Evolutionary conservation across 768 basidiomycete species (phyloP).

Genomic region (Psilocybe sp.): DNA sequence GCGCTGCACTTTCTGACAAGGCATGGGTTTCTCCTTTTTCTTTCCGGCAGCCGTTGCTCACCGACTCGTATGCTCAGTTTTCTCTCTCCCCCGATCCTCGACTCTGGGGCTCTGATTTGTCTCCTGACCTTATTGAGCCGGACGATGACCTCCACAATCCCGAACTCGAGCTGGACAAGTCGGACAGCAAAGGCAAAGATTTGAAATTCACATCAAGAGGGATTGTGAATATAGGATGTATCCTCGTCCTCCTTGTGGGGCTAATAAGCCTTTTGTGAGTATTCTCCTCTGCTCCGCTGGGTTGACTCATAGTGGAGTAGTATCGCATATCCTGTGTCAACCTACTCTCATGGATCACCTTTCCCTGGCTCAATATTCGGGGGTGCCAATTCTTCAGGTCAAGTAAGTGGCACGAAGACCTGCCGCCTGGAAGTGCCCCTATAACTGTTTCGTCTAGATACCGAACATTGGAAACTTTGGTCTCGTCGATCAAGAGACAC

Average conservation of each 20-base stretch:
- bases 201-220: constrained; percentile 59
- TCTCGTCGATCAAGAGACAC: constrained; percentile 59
- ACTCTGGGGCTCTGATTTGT: constrained; percentile 62
- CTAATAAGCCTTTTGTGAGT: constrained; percentile 61
- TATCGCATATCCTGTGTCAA: constrained; percentile 48
- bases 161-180: constrained; percentile 27
- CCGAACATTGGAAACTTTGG: constrained; percentile 60
- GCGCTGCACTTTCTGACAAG: constrained; percentile 40
- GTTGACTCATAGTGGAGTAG: constrained; percentile 18
- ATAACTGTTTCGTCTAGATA: constrained; percentile 36
- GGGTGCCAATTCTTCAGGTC: constrained; percentile 68
- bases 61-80: constrained; percentile 38
- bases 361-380: constrained; percentile 34
- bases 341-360: constrained; percentile 22
- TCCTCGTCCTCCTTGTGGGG: constrained; percentile 47
- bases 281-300: not conserved
- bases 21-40: constrained; percentile 21
- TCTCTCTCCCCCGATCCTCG: constrained; percentile 64
- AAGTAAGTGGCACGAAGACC: constrained; percentile 30
- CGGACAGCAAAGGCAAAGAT: constrained; percentile 26
- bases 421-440: constrained; percentile 16
- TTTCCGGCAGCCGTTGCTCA: not conserved
- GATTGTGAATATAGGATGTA: constrained; percentile 69
- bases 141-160: constrained; percentile 79
- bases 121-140: constrained; percentile 51